phyloP scores from a whole-genome alignment of 1,139 yeast genomes.

The Magnusiomyces suaveolens region DNA sequence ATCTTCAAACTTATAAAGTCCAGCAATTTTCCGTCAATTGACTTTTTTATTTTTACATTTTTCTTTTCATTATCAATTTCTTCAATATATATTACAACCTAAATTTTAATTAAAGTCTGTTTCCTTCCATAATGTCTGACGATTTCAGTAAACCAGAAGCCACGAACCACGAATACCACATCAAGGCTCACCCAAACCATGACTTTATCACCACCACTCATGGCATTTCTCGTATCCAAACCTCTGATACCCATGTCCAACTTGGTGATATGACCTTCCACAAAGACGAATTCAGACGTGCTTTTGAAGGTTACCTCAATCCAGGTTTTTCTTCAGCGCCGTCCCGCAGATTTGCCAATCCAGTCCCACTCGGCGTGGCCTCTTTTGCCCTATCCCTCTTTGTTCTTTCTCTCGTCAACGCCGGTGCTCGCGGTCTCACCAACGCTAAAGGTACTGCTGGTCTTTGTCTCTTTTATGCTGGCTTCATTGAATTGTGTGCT shows the following conservation, averaged over 20 bases:
- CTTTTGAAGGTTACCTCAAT: conserved; percentile 65
- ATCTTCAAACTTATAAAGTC: no score
- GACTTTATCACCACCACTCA: conserved; percentile 1
- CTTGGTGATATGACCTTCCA: conserved; percentile 66
- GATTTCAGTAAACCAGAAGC: neutral
- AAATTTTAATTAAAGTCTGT: neutral
- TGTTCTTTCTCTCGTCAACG: conserved; percentile 58
- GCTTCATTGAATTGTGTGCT: conserved; percentile 58
- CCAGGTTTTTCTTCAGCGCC: conserved; percentile 59
- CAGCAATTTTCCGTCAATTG: no score
- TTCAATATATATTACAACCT: neutral
- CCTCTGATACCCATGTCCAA: conserved; percentile 40
- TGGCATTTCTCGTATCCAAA: conserved; percentile 24
- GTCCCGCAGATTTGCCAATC: conserved; percentile 67
- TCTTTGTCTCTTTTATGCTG: conserved; percentile 71
- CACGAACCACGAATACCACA: neutral
- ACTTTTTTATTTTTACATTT: neutral
- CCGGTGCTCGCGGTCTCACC: conserved; percentile 50
- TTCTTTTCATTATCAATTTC: neutral
- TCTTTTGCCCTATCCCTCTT: conserved; percentile 82
- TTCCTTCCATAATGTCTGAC: neutral
- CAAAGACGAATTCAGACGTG: conserved; percentile 48
- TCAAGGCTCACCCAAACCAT: conserved; percentile 2
- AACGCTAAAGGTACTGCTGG: conserved; percentile 51
- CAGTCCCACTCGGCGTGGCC: conserved; percentile 77